Base-by-base conservation (phyloP, 2,329 filamentous ascomycete genomes). In the Colletotrichum sp. region DNA sequence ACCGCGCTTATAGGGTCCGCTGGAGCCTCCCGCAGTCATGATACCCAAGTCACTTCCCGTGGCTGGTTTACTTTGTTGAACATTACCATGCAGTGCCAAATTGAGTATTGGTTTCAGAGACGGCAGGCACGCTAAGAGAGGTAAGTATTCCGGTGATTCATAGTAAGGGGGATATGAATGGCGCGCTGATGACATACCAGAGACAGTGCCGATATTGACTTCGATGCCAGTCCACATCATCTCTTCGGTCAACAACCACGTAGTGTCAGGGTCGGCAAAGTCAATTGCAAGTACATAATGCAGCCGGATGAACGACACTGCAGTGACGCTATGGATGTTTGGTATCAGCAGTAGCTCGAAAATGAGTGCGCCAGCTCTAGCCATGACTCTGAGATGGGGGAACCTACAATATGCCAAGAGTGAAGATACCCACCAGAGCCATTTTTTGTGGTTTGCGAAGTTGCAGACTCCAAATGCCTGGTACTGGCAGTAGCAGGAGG, bases 401-500 rank as follows among this genome's bases (percentile, higher is more conserved):
- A 16, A 13, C 70, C 68, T 19, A 72, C 70, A 80, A 78, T 6
- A 78, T 68, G 1, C 82, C 82, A 12, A 82, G 71, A 15, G 79
- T 30, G 30, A 82, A 82, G 39, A 83, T 78, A 7, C 77, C 78
- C 3, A 70, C 75, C 4, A 83, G 73, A 5, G 78, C 79, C 15
- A 81, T 4, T 52, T 81, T 83, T 27, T 81, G 79, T 1, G 72
- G 55, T 15, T 30, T 69, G 1, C 79, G 80, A 39, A 84, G 76
- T 34, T 80, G 77, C 4, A 84, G 72, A 19, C 69, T 78, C 64
- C 78, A 82, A 15, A 84, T 77, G 29, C 81, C 79, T 4, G 81
- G 81, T 2, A 82, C 71, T 3, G 83, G 83, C 2, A 84, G 69
- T 2, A 76, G 22, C 16, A 84, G 77, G 22, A 83, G 80, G 12